Base-by-base conservation (phyloP, 148 eudicot genomes). In the Silene latifolia region DNA sequence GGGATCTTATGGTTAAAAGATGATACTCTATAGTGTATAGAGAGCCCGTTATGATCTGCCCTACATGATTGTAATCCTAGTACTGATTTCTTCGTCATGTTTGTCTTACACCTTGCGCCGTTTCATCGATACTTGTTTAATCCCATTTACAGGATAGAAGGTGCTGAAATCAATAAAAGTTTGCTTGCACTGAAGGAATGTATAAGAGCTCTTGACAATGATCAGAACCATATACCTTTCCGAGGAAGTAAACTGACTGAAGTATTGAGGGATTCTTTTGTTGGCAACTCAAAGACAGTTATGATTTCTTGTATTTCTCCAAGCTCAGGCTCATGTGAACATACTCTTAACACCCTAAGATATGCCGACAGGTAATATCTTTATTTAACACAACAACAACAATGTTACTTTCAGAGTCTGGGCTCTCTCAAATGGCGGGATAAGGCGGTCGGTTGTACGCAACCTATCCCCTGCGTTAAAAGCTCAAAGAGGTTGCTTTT, bases 291-390 rank as follows among this genome's bases (percentile, higher is more conserved):
- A 75, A 92, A 91, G 61, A 96, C 99, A 19, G 99, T 92, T 6
- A 96, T 96, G 99, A 90, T 96, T 73, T 96, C 99, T 60, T 96
- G 99, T 83, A 90, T 96, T 80, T 96, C 99, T 39, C 99, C 99
- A 23, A 92, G 91, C 67, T 77, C 95, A 11, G 98, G 99, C 62
- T 96, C 99, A 14, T 89, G 94, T 82, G 99, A 96, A 81, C 99
- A 96, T 74, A 96, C 98, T 57, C 89, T 96, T 17, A 96, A 96
- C 80, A 96, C 99, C 48, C 84, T 96, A 72, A 87, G 99, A 90
- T 96, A 96, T 82, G 99, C 99, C 61, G 99, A 96, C 85, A 88
- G 99, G 99, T 96, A 84, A 27, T 61, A 54, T 58, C 5, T 6
- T 57, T 59, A 29, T 17, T 19, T 39, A 5, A 73, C 69, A 32